These are phyloP conservation scores for Zymoseptoria pseudotritici DNA, from an alignment of 2,329 filamentous ascomycete genomes.

Conservation along the genomic window DNA sequence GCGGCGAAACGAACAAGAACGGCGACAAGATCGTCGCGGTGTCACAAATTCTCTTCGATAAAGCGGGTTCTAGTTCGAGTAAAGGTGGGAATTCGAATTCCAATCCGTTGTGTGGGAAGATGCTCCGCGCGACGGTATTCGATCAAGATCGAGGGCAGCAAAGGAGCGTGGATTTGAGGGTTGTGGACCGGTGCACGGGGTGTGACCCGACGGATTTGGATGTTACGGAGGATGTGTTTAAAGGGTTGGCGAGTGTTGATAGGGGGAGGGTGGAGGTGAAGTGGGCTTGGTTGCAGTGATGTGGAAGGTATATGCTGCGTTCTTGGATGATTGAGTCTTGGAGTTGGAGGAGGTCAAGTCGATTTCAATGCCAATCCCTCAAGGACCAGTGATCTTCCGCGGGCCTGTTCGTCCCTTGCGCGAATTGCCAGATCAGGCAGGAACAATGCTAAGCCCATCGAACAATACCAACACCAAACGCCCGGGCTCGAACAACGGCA, in stretches of 20 bases:
- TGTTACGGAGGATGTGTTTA: conserved; percentile 42
- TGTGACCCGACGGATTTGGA: conserved; percentile 46
- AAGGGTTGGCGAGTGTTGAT: conserved; percentile 34
- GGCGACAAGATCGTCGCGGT: conserved; percentile 59
- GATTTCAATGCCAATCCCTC: background rate
- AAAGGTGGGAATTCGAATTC: conserved; percentile 45
- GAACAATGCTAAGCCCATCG: background rate
- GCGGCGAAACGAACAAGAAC: conserved; percentile 51
- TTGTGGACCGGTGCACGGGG: conserved; percentile 60
- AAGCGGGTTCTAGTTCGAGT: conserved; percentile 39
- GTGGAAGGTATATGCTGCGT: background rate
- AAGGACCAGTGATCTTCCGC: background rate
- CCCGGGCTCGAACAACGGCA: background rate
- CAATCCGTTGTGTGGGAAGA: conserved; percentile 61
- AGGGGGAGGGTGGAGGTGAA: conserved; percentile 26
- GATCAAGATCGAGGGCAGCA: conserved; percentile 39
- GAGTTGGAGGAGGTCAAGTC: background rate
- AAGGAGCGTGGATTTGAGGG: conserved; percentile 52
- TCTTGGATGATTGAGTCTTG: too few relatives aligned
- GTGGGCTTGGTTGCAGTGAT: conserved; percentile 26
- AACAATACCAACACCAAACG: background rate
- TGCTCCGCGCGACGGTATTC: conserved; percentile 53
- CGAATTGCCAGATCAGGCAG: background rate
- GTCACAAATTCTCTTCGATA: conserved; percentile 59
- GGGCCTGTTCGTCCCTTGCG: background rate